A percentile compares a stretch with the other conserved stretches of the same genome.
phyloP scores from a whole-genome alignment of 148 eudicot genomes.

The Nyssa sinensis region DNA sequence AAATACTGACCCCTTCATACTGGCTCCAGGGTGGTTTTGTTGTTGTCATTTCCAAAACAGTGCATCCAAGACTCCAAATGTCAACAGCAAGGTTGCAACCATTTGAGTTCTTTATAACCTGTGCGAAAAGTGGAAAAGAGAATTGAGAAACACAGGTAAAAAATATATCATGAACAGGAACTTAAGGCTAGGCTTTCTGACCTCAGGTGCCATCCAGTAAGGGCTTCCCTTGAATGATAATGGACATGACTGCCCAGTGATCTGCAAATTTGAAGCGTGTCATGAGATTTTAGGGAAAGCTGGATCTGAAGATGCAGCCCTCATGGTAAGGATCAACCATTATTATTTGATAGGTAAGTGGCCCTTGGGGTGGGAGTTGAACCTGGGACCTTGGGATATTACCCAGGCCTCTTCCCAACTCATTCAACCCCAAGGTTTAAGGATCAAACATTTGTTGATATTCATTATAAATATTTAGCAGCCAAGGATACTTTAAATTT shows the following conservation, averaged over 20 bases:
- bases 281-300: not conserved
- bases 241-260: slow-evolving; percentile 53
- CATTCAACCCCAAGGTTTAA: too few species aligned
- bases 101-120: slow-evolving; percentile 79
- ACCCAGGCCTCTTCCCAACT: too few species aligned
- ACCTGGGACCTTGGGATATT: too few species aligned
- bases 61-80: slow-evolving; percentile 97
- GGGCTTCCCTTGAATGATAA: slow-evolving; percentile 59
- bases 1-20: slow-evolving; percentile 84
- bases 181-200: slow-evolving; percentile 18
- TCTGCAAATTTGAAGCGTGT: slow-evolving; percentile 30
- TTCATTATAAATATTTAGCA: too few species aligned
- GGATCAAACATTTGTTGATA: too few species aligned
- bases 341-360: too few species aligned
- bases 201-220: slow-evolving; percentile 68
- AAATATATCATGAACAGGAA: not conserved
- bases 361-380: too few species aligned
- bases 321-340: too few species aligned
- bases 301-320: not conserved
- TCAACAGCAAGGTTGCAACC: slow-evolving; percentile 85
- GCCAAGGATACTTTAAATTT: too few species aligned
- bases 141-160: slow-evolving; percentile 9
- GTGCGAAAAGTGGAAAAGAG: slow-evolving; percentile 11
- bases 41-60: slow-evolving; percentile 92
- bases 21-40: slow-evolving; percentile 98